Percentiles rank a stretch among this genome's conserved stretches.
Evolutionary conservation across 495 filamentous ascomycete genomes (phyloP).

Genomic region (Collariella sp.): DNA sequence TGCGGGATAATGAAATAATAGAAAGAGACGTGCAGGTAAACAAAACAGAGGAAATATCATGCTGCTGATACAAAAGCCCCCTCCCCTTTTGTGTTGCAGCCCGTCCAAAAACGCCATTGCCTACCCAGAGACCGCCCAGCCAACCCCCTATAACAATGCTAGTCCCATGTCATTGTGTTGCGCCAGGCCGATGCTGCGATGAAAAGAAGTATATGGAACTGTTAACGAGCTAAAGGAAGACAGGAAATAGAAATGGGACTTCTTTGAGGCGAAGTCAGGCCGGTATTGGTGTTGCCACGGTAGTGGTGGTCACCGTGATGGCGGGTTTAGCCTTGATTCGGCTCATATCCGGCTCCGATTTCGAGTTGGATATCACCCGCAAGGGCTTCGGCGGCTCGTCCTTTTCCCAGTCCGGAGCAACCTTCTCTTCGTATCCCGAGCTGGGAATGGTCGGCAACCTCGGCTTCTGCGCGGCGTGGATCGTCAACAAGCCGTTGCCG

Average conservation of each 20-base stretch:
- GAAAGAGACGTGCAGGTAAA: neutral
- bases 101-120: constrained; percentile 6
- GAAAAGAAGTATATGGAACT: neutral
- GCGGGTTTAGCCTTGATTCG: neutral
- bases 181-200: constrained; percentile 2
- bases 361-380: constrained; percentile 6
- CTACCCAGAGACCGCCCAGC: neutral
- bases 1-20: neutral
- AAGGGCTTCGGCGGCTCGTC: neutral
- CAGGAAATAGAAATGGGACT: neutral
- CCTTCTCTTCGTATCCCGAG: constrained; percentile 14
- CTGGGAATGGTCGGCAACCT: constrained; percentile 32
- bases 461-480: constrained; percentile 25
- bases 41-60: constrained; percentile 3
- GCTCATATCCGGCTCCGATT: neutral
- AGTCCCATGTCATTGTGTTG: constrained; percentile 2
- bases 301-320: neutral
- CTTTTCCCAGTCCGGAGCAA: neutral
- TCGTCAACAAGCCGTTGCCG: constrained; percentile 9
- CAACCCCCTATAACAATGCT: constrained; percentile 3
- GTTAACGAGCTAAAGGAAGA: neutral
- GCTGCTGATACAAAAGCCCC: neutral
- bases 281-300: neutral
- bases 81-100: constrained; percentile 7
- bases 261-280: neutral